phyloP scores from a whole-genome alignment of 2,329 filamentous ascomycete species.

The Xylariomycetidae sp. region DNA sequence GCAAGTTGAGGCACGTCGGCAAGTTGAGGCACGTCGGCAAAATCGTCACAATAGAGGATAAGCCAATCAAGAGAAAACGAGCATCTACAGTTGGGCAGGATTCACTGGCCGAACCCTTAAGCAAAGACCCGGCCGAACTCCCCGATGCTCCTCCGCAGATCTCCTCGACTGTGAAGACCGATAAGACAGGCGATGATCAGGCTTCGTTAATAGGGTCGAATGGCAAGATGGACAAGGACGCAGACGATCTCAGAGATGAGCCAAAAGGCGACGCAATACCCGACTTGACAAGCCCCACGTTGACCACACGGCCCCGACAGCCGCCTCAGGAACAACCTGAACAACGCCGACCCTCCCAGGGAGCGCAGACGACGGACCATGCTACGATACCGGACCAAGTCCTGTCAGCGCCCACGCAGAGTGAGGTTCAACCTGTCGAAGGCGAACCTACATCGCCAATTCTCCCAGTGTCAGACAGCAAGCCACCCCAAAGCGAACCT shows the following conservation, averaged over 20 bases:
- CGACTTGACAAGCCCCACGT: too few relatives aligned
- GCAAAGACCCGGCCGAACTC: conserved; percentile 19
- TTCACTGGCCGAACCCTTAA: conserved; percentile 8
- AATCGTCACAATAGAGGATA: conserved; percentile 56
- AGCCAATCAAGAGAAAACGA: conserved; percentile 46
- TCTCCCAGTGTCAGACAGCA: conserved; percentile 1
- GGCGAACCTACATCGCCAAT: not conserved
- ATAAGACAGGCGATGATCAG: conserved; percentile 7
- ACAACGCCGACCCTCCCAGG: too few relatives aligned
- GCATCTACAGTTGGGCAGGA: conserved; percentile 27
- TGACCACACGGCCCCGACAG: too few relatives aligned
- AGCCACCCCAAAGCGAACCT: conserved; percentile 4
- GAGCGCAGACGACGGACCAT: too few relatives aligned
- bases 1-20: conserved; percentile 65
- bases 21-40: conserved; percentile 67
- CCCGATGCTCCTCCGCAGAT: conserved; percentile 3
- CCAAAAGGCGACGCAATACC: conserved; percentile 3
- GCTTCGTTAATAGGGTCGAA: too few relatives aligned
- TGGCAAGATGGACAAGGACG: too few relatives aligned
- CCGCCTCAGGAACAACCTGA: too few relatives aligned
- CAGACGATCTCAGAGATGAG: too few relatives aligned
- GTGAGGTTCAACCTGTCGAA: conserved; percentile 3
- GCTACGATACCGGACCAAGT: too few relatives aligned
- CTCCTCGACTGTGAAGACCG: too few relatives aligned
- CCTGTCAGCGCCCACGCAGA: too few relatives aligned